Percentiles rank a stretch among this genome's conserved stretches.
Conservation (phyloP, 1,139 yeast genomes). For the Protomyces inouyei region DNA sequence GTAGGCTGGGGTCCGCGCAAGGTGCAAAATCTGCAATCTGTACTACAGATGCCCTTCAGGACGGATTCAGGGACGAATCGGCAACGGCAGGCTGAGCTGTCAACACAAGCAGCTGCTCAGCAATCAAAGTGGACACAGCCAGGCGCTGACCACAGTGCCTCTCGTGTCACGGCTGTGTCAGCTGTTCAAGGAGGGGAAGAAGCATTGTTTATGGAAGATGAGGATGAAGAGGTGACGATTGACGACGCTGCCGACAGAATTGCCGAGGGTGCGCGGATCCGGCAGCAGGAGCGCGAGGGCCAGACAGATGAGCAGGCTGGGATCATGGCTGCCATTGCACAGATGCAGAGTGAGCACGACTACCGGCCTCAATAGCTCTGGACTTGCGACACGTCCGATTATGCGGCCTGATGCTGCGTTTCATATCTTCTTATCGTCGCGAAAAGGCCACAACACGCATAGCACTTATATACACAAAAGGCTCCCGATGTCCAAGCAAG, state of each 20-base stretch:
- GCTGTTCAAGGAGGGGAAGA: neutral
- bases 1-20: conserved; percentile 58
- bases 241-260: neutral
- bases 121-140: conserved; percentile 1
- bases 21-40: conserved; percentile 45
- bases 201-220: neutral
- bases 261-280: neutral
- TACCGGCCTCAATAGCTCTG: neutral
- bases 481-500: conserved; percentile 1
- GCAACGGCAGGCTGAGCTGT: conserved; percentile 12
- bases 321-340: neutral
- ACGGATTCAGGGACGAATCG: conserved; percentile 9
- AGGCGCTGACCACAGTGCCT: conserved; percentile 11
- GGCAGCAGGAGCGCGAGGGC: neutral
- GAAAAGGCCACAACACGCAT: neutral
- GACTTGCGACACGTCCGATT: too few species aligned
- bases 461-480: neutral
- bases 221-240: neutral
- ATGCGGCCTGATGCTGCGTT: neutral
- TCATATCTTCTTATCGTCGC: neutral
- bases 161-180: neutral
- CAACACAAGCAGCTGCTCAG: neutral
- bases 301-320: neutral
- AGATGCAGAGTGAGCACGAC: neutral
- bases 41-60: conserved; percentile 51